A percentile compares a stretch with the other conserved stretches of the same genome.
Conservation (phyloP, 768 basidiomycete species). For the Sporobolomyces roseus region DNA sequence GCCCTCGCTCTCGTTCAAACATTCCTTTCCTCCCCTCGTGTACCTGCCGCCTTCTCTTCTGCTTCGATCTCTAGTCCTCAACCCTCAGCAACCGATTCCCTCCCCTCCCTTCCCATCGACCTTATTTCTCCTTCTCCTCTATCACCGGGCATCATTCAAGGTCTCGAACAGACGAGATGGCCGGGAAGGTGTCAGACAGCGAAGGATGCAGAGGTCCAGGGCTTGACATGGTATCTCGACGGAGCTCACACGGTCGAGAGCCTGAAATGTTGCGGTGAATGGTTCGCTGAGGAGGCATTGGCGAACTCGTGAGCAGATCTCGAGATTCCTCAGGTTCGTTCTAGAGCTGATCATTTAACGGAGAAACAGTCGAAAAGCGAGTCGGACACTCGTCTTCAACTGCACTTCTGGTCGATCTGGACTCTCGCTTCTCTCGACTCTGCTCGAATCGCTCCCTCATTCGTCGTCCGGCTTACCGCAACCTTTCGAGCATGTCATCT, state of each 20-base stretch:
- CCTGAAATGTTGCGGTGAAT: constrained; percentile 75
- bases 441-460: constrained; percentile 55
- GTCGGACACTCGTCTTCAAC: constrained; percentile 76
- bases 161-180: constrained; percentile 71
- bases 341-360: background rate
- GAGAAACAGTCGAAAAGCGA: background rate
- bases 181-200: constrained; percentile 91
- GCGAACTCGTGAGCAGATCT: background rate
- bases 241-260: constrained; percentile 95
- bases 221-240: constrained; percentile 80
- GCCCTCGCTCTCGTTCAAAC: constrained; percentile 68
- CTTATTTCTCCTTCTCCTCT: constrained; percentile 49
- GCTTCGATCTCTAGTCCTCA: constrained; percentile 9
- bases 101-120: constrained; percentile 21
- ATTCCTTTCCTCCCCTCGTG: constrained; percentile 56
- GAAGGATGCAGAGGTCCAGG: constrained; percentile 50
- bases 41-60: constrained; percentile 41
- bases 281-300: constrained; percentile 61
- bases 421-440: constrained; percentile 60
- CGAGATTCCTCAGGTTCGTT: constrained; percentile 36
- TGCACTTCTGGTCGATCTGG: constrained; percentile 89
- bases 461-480: constrained; percentile 47
- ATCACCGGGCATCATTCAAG: constrained; percentile 58
- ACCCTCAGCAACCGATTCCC: background rate
- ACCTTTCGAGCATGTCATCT: constrained; percentile 70